Conservation (phyloP, 371 early-diverging fungal species). For the Ordospora pajunii region DNA sequence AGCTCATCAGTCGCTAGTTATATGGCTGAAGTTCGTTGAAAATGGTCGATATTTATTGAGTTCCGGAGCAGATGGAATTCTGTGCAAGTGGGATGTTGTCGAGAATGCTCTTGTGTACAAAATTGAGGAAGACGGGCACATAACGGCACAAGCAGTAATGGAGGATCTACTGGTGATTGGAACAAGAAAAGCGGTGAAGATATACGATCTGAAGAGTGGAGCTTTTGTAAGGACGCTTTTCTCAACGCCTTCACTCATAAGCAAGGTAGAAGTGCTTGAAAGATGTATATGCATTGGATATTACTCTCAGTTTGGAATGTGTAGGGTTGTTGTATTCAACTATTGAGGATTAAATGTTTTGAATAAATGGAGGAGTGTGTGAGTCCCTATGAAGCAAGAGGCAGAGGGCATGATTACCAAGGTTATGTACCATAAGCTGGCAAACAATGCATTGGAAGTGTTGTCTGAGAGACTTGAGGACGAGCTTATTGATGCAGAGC, state of each 20-base stretch:
- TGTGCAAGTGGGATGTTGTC: constrained; percentile 50
- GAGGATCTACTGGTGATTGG: constrained; percentile 53
- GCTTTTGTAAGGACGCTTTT: constrained; percentile 42
- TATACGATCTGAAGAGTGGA: constrained; percentile 46
- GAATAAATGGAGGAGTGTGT: neutral
- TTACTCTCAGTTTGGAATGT: neutral
- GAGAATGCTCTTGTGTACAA: constrained; percentile 18
- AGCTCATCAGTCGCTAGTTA: constrained; percentile 37
- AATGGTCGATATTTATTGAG: constrained; percentile 45
- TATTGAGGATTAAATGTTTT: neutral
- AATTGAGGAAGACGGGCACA: constrained; percentile 27
- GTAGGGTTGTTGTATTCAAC: constrained; percentile 11
- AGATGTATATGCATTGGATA: constrained; percentile 28
- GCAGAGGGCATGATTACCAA: neutral
- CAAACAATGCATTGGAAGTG: neutral
- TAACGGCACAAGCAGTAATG: constrained; percentile 35
- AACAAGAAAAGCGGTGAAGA: constrained; percentile 26
- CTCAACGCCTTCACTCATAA: neutral
- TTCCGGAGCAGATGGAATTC: constrained; percentile 46
- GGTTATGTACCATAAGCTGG: neutral
- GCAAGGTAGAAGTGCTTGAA: constrained; percentile 13
- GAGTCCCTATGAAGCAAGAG: neutral
- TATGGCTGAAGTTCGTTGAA: constrained; percentile 34
- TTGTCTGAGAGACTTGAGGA: neutral
- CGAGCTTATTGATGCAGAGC: neutral